phyloP scores from a whole-genome alignment of 192 early-diverging fungal genomes.

The Haplosporangium gracile region DNA sequence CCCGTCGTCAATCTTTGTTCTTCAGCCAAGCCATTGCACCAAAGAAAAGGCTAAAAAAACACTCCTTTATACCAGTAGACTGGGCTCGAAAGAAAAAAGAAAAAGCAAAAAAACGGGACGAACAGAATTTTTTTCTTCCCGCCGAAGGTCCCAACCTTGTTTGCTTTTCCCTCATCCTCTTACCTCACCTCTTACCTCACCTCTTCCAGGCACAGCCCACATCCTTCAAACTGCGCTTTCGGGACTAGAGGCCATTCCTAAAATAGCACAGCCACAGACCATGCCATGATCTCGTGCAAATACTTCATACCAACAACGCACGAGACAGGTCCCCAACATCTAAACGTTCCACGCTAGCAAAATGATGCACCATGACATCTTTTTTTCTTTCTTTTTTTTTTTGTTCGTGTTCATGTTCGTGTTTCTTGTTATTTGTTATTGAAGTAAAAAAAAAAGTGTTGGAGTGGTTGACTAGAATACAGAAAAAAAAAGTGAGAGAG shows the following conservation, averaged over 20 bases:
- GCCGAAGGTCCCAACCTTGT: not conserved
- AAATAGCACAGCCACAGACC: slow-evolving; percentile 19
- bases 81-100: not conserved
- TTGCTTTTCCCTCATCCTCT: not conserved
- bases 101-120: not conserved
- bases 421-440: not conserved
- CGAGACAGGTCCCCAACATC: not conserved
- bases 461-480: not conserved
- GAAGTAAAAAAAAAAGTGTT: not conserved
- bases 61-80: too few species aligned
- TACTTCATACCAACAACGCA: not conserved
- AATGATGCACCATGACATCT: slow-evolving; percentile 3
- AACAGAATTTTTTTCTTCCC: not conserved
- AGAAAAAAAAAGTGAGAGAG: not conserved
- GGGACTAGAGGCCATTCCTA: not conserved
- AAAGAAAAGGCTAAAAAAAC: not conserved
- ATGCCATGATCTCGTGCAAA: not conserved
- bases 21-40: not conserved
- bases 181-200: not conserved
- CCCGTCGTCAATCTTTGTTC: too few species aligned
- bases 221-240: slow-evolving; percentile 10
- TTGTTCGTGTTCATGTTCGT: not conserved
- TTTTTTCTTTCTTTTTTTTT: not conserved
- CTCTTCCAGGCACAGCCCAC: not conserved
- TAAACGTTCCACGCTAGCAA: not conserved